phyloP scores from a whole-genome alignment of 179 eudicot species.

The Beta macrorhiza region DNA sequence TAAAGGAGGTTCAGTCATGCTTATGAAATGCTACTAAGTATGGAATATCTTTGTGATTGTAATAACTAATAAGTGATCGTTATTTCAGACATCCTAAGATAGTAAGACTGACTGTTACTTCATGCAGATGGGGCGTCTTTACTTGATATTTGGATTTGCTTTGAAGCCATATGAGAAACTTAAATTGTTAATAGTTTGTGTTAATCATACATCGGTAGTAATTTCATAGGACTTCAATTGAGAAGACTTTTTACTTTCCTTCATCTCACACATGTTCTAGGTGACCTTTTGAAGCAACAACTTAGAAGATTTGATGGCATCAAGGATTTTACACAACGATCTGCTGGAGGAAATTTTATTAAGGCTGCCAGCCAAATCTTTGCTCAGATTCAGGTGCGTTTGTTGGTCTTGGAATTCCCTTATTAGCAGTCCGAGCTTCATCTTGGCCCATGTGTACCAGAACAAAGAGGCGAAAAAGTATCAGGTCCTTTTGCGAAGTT shows the following conservation, averaged over 20 bases:
- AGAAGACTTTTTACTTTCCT: not conserved
- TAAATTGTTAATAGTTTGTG: too few relatives aligned
- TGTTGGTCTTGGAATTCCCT: conserved; percentile 8
- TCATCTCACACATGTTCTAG: not conserved
- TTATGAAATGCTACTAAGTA: not conserved
- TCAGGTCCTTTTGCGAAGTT: conserved; percentile 29
- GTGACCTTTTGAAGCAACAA: not conserved
- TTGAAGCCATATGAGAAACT: not conserved
- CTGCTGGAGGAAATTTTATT: conserved; percentile 34
- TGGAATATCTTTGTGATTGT: not conserved
- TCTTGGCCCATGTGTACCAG: conserved; percentile 26
- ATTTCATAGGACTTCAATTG: not conserved
- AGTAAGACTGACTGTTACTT: not conserved
- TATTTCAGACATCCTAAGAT: not conserved
- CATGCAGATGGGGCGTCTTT: not conserved
- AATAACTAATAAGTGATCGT: not conserved
- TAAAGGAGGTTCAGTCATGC: not conserved
- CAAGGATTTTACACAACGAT: conserved; percentile 16
- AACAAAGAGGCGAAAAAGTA: conserved; percentile 6
- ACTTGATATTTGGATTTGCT: not conserved
- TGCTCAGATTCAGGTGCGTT: conserved; percentile 23
- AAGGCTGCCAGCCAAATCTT: conserved; percentile 36
- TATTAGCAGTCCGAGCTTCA: not conserved
- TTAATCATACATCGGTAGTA: not conserved
- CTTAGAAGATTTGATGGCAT: not conserved